Percentiles rank a stretch among this genome's conserved stretches.
phyloP scores from a whole-genome alignment of 257 asterid genomes.

The Fraxinus excelsior region DNA sequence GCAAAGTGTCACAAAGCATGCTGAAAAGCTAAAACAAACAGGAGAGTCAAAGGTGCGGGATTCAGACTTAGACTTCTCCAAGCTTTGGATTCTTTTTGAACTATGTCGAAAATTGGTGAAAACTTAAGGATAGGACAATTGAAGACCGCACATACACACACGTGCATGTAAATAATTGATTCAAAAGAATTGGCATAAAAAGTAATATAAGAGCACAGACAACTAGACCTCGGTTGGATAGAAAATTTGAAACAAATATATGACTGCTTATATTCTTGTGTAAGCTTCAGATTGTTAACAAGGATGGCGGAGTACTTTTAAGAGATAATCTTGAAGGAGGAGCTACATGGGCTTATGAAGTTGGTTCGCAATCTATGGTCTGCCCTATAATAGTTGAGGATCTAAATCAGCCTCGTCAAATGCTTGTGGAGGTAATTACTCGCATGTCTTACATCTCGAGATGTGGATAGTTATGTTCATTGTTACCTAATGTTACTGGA shows the following conservation, averaged over 20 bases:
- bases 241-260: neutral
- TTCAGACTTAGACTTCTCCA: neutral
- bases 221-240: neutral
- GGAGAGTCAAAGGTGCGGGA: constrained; percentile 64
- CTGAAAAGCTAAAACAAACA: constrained; percentile 70
- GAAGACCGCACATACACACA: neutral
- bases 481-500: neutral
- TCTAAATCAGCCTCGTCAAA: constrained; percentile 71
- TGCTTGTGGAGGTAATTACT: constrained; percentile 73
- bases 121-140: neutral
- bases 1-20: constrained; percentile 78
- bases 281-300: constrained; percentile 48
- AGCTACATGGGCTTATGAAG: constrained; percentile 89
- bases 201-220: neutral
- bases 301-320: constrained; percentile 54
- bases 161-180: neutral
- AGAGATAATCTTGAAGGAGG: constrained; percentile 71
- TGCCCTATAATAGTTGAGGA: constrained; percentile 87
- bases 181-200: neutral
- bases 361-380: constrained; percentile 70
- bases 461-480: neutral
- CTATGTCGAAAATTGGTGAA: neutral
- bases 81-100: neutral
- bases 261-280: constrained; percentile 2
- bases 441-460: constrained; percentile 3